These are phyloP conservation scores for Monilinia fructicola DNA, from an alignment of 2,329 filamentous ascomycete species.

Conservation along the genomic window DNA sequence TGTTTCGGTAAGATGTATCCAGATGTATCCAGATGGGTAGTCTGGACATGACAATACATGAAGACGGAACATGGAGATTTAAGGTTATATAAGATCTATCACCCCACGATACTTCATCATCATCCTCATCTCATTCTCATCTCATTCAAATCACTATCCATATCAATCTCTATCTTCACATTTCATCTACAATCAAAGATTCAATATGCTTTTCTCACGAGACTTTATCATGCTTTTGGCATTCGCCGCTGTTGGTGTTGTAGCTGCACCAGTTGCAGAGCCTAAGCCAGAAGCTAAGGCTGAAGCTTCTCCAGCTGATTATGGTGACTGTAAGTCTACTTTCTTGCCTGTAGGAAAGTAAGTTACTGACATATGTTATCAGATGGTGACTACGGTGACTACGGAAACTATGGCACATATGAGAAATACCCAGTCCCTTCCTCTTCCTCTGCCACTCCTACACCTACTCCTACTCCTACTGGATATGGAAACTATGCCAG, in stretches of 20 bases:
- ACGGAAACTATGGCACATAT: slow-evolving; percentile 21
- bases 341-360: not conserved
- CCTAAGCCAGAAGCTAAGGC: slow-evolving; percentile 18
- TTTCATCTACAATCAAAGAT: not conserved
- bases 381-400: slow-evolving; percentile 15
- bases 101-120: slow-evolving; percentile 1
- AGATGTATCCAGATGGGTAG: not conserved
- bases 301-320: slow-evolving; percentile 13
- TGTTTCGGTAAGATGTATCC: slow-evolving; percentile 1
- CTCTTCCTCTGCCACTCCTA: not conserved
- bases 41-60: slow-evolving; percentile 1
- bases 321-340: slow-evolving; percentile 16
- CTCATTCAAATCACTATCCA: not conserved
- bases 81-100: slow-evolving; percentile 16
- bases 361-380: not conserved
- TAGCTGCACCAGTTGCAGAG: slow-evolving; percentile 18
- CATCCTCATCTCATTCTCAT: not conserved
- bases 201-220: slow-evolving; percentile 24
- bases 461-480: not conserved
- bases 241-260: slow-evolving; percentile 12
- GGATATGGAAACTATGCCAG: slow-evolving; percentile 16
- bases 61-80: not conserved
- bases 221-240: slow-evolving; percentile 22
- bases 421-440: slow-evolving; percentile 11
- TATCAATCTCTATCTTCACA: not conserved